These are phyloP conservation scores for Cyclotella distinguenda DNA, from an alignment of 108 stramenopile species.

Conservation along the genomic window DNA sequence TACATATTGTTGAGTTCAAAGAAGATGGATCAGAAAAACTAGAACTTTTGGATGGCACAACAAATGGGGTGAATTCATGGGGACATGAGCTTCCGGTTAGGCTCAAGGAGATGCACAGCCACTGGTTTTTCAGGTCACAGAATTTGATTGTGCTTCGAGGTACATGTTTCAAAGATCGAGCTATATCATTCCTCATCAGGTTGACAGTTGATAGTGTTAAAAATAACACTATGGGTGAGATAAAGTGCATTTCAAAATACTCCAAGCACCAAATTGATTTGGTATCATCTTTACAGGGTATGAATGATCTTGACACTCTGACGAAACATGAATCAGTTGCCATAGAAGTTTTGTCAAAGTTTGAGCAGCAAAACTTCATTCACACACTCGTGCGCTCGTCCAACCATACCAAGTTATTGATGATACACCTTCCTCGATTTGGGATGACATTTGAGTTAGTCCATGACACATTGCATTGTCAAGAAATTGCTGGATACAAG, in stretches of 20 bases:
- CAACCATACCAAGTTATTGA: background rate
- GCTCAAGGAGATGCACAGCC: constrained; percentile 48
- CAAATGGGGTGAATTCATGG: constrained; percentile 17
- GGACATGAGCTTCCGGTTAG: constrained; percentile 37
- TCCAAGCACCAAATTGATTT: background rate
- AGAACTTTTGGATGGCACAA: constrained; percentile 38
- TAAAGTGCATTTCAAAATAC: constrained; percentile 17
- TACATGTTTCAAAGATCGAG: constrained; percentile 26
- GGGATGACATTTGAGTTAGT: constrained; percentile 29
- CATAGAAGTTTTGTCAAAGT: constrained; percentile 21
- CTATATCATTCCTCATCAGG: constrained; percentile 21
- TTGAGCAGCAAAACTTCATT: constrained; percentile 16
- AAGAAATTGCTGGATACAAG: constrained; percentile 26
- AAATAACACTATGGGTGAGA: background rate
- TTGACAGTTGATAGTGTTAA: background rate
- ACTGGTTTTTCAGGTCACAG: constrained; percentile 45
- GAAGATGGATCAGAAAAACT: constrained; percentile 31
- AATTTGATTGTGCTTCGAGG: constrained; percentile 34
- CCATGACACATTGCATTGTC: constrained; percentile 14
- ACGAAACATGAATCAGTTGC: constrained; percentile 16
- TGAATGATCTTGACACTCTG: constrained; percentile 13
- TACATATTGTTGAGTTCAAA: constrained; percentile 16
- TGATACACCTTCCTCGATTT: constrained; percentile 40
- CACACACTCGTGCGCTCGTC: constrained; percentile 5
- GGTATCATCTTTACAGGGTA: background rate